Conservation (phyloP, 2,329 filamentous ascomycete genomes). For the Dactylella cylindrospora region DNA sequence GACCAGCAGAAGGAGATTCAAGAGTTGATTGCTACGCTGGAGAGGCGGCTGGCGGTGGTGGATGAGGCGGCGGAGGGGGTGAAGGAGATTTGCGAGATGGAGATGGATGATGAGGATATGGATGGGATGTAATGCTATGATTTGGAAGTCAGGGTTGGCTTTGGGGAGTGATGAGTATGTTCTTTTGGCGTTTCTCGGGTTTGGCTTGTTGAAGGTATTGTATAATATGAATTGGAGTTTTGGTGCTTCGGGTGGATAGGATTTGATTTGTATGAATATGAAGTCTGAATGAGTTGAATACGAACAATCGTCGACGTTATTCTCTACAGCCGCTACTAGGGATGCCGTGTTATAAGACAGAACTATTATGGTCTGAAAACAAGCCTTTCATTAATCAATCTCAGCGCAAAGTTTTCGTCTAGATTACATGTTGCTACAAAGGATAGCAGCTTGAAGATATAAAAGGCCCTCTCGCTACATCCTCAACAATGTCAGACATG, state of each 20-base stretch:
- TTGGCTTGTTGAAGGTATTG: no score
- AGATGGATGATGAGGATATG: slow-evolving; percentile 12
- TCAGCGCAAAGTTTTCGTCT: slow-evolving; percentile 43
- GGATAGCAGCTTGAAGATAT: slow-evolving; percentile 4
- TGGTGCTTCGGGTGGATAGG: no score
- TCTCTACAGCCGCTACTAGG: no score
- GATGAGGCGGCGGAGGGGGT: slow-evolving; percentile 49
- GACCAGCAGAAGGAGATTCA: slow-evolving; percentile 28
- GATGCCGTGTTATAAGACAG: neutral
- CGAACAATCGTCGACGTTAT: no score
- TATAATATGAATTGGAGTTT: no score
- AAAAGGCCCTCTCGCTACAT: slow-evolving; percentile 5
- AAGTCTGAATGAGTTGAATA: no score
- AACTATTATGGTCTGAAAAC: slow-evolving; percentile 36
- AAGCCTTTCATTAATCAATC: slow-evolving; percentile 32
- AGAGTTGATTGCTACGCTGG: slow-evolving; percentile 17
- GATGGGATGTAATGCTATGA: neutral
- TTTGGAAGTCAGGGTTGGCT: no score
- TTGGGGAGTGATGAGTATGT: no score
- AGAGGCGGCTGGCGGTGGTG: slow-evolving; percentile 19
- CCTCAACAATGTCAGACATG: slow-evolving; percentile 42
- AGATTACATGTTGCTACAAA: slow-evolving; percentile 45
- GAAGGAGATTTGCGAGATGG: slow-evolving; percentile 37
- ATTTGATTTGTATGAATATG: no score
- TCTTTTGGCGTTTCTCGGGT: no score